These are phyloP conservation scores for Phytophthora constricta DNA, from an alignment of 352 stramenopile species.

Conservation along the genomic window DNA sequence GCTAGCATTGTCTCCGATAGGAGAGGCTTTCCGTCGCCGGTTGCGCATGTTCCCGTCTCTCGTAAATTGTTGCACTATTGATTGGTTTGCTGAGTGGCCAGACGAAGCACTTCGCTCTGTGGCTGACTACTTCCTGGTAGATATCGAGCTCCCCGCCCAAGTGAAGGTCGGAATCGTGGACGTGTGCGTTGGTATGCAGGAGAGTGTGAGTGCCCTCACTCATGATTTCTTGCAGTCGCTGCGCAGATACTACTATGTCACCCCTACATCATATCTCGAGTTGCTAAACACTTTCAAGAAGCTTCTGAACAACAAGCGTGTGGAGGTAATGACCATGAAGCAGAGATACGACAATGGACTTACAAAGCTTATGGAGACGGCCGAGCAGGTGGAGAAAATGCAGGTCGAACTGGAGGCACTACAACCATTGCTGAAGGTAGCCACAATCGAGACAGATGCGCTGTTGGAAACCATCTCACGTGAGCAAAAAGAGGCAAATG, in stretches of 20 bases:
- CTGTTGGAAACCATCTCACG: slow-evolving; percentile 87
- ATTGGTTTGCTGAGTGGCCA: slow-evolving; percentile 97
- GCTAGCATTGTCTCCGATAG: slow-evolving; percentile 93
- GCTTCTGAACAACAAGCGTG: slow-evolving; percentile 90
- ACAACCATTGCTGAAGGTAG: slow-evolving; percentile 92
- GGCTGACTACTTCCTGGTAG: slow-evolving; percentile 91
- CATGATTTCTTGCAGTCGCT: slow-evolving; percentile 87
- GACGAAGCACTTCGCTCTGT: slow-evolving; percentile 94
- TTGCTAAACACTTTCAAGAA: slow-evolving; percentile 97
- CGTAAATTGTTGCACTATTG: slow-evolving; percentile 97
- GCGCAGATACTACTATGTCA: slow-evolving; percentile 96
- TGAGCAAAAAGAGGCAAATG: slow-evolving; percentile 90
- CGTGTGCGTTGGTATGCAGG: slow-evolving; percentile 96
- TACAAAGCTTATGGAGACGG: slow-evolving; percentile 94
- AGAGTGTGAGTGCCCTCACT: slow-evolving; percentile 88
- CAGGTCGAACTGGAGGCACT: slow-evolving; percentile 92
- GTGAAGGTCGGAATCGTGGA: slow-evolving; percentile 92
- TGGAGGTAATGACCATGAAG: slow-evolving; percentile 92
- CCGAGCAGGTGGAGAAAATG: slow-evolving; percentile 95
- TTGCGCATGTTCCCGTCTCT: slow-evolving; percentile 97
- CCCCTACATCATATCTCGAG: slow-evolving; percentile 95
- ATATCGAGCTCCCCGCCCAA: slow-evolving; percentile 80
- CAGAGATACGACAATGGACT: slow-evolving; percentile 93
- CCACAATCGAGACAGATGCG: slow-evolving; percentile 91
- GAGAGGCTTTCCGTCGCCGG: slow-evolving; percentile 92